These are phyloP conservation scores for Trametes versicolor DNA, from an alignment of 1,284 basidiomycete genomes.

Conservation along the genomic window DNA sequence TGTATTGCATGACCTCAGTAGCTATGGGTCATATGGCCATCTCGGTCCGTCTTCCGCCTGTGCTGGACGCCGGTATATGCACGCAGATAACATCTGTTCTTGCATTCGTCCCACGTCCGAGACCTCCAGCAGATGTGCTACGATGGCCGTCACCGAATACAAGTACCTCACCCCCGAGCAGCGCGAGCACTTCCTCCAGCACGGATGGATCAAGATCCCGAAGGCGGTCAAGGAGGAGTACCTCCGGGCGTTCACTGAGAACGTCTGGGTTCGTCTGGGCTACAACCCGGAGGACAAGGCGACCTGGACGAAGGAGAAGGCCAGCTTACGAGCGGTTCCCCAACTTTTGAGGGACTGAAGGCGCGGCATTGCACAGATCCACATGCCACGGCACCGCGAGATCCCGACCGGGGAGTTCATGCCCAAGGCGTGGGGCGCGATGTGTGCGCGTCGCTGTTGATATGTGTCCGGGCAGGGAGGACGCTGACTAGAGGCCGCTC, in stretches of 20 bases:
- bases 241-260: constrained; percentile 42
- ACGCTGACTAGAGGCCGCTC: background rate
- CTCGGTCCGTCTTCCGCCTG: background rate
- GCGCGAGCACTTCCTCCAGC: constrained; percentile 48
- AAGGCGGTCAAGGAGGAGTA: constrained; percentile 45
- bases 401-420: constrained; percentile 45
- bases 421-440: constrained; percentile 48
- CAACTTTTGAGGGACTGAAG: no score
- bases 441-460: constrained; percentile 38
- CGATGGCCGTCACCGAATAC: constrained; percentile 39
- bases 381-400: constrained; percentile 49
- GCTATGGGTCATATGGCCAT: background rate
- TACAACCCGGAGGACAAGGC: constrained; percentile 46
- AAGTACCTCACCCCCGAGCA: constrained; percentile 43
- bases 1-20: background rate
- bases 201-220: constrained; percentile 48
- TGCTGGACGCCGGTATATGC: background rate
- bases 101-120: background rate
- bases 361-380: constrained; percentile 35
- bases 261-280: constrained; percentile 50
- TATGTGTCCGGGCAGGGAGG: no score
- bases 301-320: constrained; percentile 48
- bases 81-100: background rate
- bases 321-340: constrained; percentile 4
- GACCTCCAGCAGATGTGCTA: background rate